Base-by-base conservation (phyloP, 2,329 filamentous ascomycete species). In the Trichoderma harzianum region DNA sequence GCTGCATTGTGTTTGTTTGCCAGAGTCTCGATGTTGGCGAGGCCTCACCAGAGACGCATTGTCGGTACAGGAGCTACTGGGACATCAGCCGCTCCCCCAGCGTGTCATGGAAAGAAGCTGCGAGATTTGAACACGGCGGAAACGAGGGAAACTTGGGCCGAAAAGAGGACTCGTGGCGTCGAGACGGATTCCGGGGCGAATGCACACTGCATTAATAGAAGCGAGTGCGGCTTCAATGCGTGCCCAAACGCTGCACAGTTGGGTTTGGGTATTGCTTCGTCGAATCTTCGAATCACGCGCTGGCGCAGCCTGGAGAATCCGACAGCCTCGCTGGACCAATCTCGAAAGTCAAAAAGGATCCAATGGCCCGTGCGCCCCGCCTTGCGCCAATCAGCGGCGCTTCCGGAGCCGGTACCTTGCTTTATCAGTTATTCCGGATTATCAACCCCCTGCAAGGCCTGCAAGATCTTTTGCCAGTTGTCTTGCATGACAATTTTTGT, bases 351-450 rank as follows among this genome's bases (percentile, higher is more conserved):
- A 32, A 47, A 51, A 62, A 55, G 70, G 10, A 47, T 36, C 63
- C 57, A 34, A 34, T 62, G 51, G 69, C 34, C 51, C 68, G 72
- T 73, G 66, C 72, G 58, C 58, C 34, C 30, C 34, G 10, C 32
- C 7, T 21, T 24, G 39, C 36, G n/a, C 72, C 72, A 73, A 32
- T 71, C 24, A 73, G 53, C 47, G 24, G 34, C 75, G 77, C 69
- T 78, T 79, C 78, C 78, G 73, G 53, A 28, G 24, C 4, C 28
- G 65, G 53, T 71, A 75, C 70, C 75, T 75, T 74, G 72, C 72
- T 70, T 73, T 73, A 72, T 73, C 73, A 72, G 78, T 79, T 80
- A 79, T 80, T 80, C 79, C 78, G 79, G 63, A 69, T 69, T 62
- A 69, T 60, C 66, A 58, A 26, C 39, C 53, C 69, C 62, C 53